These are phyloP conservation scores for Xylaria sp. DNA, from an alignment of 2,329 filamentous ascomycete species.

Conservation along the genomic window DNA sequence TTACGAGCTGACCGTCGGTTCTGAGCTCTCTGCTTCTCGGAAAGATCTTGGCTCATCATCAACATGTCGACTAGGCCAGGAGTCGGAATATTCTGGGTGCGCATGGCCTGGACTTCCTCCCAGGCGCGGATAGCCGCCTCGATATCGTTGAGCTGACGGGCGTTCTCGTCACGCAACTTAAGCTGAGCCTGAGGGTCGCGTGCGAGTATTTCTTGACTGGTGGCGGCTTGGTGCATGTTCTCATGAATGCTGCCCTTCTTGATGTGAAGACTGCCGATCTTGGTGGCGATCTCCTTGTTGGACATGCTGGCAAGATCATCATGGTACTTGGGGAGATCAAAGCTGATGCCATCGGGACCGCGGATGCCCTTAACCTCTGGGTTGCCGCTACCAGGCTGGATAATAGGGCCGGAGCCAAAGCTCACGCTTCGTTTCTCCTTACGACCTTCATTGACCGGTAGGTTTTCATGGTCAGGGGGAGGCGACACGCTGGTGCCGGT, in stretches of 20 bases:
- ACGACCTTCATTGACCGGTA: neutral
- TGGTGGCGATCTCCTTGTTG: conserved; percentile 16
- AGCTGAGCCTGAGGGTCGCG: conserved; percentile 15
- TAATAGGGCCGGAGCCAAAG: conserved; percentile 29
- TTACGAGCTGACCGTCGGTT: neutral
- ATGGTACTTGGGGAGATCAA: conserved; percentile 17
- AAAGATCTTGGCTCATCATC: conserved; percentile 18
- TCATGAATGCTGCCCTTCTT: conserved; percentile 20
- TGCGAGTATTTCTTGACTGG: conserved; percentile 13
- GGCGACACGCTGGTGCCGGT: conserved; percentile 11
- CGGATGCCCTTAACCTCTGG: conserved; percentile 38
- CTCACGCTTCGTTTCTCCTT: conserved; percentile 4
- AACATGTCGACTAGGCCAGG: conserved; percentile 21
- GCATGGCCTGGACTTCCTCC: conserved; percentile 16
- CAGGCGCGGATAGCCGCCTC: conserved; percentile 19
- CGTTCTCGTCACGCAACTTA: conserved; percentile 15
- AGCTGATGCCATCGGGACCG: conserved; percentile 26
- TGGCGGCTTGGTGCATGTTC: conserved; percentile 15
- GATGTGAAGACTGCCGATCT: conserved; percentile 19
- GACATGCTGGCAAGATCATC: conserved; percentile 10
- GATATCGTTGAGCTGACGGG: conserved; percentile 11
- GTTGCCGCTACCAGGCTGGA: conserved; percentile 42
- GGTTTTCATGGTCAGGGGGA: neutral
- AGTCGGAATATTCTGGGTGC: conserved; percentile 10
- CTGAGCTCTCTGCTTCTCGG: conserved; percentile 4